Evolutionary conservation across 2,329 filamentous ascomycete species (phyloP).

Genomic region (Zasmidium cellare): DNA sequence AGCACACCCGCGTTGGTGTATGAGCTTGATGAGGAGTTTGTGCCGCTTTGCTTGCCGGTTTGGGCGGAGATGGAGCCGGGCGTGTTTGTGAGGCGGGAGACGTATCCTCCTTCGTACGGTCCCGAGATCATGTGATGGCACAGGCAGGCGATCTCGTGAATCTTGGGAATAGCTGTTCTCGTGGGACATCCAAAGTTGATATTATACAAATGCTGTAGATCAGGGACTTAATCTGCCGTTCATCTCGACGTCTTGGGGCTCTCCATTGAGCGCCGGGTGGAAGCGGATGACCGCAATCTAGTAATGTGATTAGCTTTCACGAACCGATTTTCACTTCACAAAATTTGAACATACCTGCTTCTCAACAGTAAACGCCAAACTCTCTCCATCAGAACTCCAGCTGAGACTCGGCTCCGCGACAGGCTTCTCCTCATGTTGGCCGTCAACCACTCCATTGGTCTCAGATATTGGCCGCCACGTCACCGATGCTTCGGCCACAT

Average conservation of each 20-base stretch:
- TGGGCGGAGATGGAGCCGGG: slow-evolving; percentile 30
- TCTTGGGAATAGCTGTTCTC: neutral
- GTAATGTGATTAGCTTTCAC: neutral
- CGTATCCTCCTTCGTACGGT: neutral
- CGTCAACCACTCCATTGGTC: slow-evolving; percentile 16
- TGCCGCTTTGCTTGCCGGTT: slow-evolving; percentile 28
- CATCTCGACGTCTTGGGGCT: neutral
- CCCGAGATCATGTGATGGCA: neutral
- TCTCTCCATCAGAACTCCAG: slow-evolving; percentile 57
- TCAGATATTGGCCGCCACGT: slow-evolving; percentile 30
- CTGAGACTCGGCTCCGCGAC: slow-evolving; percentile 40
- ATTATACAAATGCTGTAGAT: neutral
- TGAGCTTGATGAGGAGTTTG: slow-evolving; percentile 30
- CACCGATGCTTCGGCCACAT: slow-evolving; percentile 21
- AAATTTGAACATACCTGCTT: slow-evolving; percentile 43
- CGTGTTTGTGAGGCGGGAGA: slow-evolving; percentile 21
- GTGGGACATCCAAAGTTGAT: neutral
- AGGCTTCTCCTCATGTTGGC: slow-evolving; percentile 16
- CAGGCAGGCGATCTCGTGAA: neutral
- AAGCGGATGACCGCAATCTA: slow-evolving; percentile 25
- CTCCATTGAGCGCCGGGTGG: slow-evolving; percentile 14
- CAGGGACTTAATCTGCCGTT: slow-evolving; percentile 9
- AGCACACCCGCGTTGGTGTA: slow-evolving; percentile 20
- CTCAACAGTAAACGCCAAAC: slow-evolving; percentile 45
- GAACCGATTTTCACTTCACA: neutral